Evolutionary conservation across 2,329 filamentous ascomycete species (phyloP), one percentile per base, ranked within the genome.

Genomic region (Diaporthe helianthi): DNA sequence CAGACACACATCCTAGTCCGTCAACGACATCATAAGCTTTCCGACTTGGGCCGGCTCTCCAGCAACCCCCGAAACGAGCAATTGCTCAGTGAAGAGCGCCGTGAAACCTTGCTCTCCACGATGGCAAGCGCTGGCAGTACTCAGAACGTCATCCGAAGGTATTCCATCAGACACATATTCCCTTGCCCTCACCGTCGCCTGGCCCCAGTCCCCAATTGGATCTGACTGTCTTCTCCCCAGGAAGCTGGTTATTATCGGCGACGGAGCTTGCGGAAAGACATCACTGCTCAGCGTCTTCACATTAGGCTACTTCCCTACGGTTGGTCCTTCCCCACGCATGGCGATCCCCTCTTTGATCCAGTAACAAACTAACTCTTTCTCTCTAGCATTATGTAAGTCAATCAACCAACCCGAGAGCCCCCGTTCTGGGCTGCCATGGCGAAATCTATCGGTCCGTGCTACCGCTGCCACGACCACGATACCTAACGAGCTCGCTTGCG

Each of bases 211-310:
- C 52, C 38, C 31, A 17, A 26, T 49, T 63, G 54, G 36, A 38
- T 54, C 68, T 71, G 31, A 68, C 68, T 13, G 24, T 13, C 36
- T 58, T 33, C 24, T 64, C 52, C 72, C 22, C 78, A 97, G 94
- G 85, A 98, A 98, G 84, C 86, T 98, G 78, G 94, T 98, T 77
- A 98, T 98, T 75, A 97, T 98, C 76, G 94, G 94, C 72, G 94
- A 98, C 67, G 96, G 96, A 84, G 96, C 96, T 75, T 99, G 96
- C 82, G 96, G 96, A 77, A 99, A 99, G 86, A 99, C 96, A 65
- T 97, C 93, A 89, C 84, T 99, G 76, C 85, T 99, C 74, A 98
- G 94, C 79, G 96, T 99, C 75, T 99, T 99, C 82, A 99, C 96
- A 44, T 86, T 99, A 67, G 96, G 96, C 69, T 98, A 98, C 82